Evolutionary conservation across 2,329 filamentous ascomycete species (phyloP).

Genomic region (Trichoderma sp.): DNA sequence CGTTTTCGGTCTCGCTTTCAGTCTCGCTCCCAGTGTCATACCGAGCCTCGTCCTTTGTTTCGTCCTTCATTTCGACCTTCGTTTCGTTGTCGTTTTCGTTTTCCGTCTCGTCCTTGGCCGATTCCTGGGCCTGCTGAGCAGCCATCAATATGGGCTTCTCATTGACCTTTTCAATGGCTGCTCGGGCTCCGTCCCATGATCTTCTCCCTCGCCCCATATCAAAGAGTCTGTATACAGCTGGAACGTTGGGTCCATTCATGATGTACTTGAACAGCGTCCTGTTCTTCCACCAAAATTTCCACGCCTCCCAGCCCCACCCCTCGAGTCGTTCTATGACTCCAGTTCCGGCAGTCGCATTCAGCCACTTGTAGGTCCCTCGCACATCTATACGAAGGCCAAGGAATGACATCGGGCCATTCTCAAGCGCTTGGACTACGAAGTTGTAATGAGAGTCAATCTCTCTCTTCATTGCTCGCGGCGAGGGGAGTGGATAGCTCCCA

Average conservation of each 20-base stretch:
- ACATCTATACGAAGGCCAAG: slow-evolving; percentile 35
- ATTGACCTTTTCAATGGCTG: slow-evolving; percentile 39
- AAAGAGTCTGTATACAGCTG: slow-evolving; percentile 48
- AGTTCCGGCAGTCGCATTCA: slow-evolving; percentile 49
- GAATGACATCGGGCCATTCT: slow-evolving; percentile 35
- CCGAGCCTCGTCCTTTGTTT: background rate
- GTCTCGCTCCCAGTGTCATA: background rate
- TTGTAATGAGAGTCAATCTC: slow-evolving; percentile 40
- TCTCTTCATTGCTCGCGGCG: slow-evolving; percentile 33
- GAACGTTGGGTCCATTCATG: slow-evolving; percentile 45
- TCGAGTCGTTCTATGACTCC: slow-evolving; percentile 46
- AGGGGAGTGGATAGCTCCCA: slow-evolving; percentile 33
- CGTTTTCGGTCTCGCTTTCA: background rate
- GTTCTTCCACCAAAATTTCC: slow-evolving; percentile 50
- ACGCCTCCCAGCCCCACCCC: slow-evolving; percentile 46
- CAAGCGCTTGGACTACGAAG: slow-evolving; percentile 32
- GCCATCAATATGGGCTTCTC: slow-evolving; percentile 31
- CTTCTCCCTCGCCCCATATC: slow-evolving; percentile 45
- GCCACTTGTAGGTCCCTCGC: slow-evolving; percentile 39
- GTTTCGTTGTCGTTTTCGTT: background rate
- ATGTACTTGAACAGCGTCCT: slow-evolving; percentile 46
- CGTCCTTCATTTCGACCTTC: background rate
- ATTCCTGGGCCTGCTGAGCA: background rate
- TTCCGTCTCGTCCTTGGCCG: background rate
- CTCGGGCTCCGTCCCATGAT: slow-evolving; percentile 46